Evolutionary conservation across 2,329 filamentous ascomycete genomes (phyloP), one percentile per base, ranked within the genome.

Genomic region (Nothophaeocryptopus gaeumannii): DNA sequence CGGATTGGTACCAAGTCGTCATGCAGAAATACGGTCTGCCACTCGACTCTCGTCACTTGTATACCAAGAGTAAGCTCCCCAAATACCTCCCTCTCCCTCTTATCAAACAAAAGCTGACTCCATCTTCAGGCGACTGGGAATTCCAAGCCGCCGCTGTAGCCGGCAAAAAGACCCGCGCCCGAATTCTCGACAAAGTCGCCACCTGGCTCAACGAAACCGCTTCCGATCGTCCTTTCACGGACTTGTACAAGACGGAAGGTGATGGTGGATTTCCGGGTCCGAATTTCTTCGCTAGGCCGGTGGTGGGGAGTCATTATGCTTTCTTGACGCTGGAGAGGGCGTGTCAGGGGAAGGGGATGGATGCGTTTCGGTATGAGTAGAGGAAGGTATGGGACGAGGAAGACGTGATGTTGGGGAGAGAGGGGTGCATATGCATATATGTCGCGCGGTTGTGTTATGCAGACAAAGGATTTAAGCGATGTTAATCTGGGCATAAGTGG

Each of bases 111-210:
- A 26, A 26, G 20, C 20, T 26, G 20, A 26, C 7, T 26, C 7
- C 7, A 4, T 26, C 20, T 26, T 7, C 7, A 26, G 20, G 20
- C 7, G 89, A 95, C 70, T 95, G 89, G 89, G 85, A 93, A 61
- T 90, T 95, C 67, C 91, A 93, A 68, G 87, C 88, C 0, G 89
- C 89, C 39, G 87, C 89, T 1, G 85, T 95, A 5, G 81, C 88
- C 3, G 83, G 82, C 59, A 79, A 80, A 65, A 72, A 77, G 50
- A 86, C 86, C 1, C 79, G 89, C 46, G 76, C 78, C 2, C 81
- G 86, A 65, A 89, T 95, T 43, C 72, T 93, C 32, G 78, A 88
- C 52, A 80, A 82, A 13, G 85, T 93, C 35, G 87, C 88, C 1
- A 74, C 73, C 48, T 95, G 89, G 89, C 76, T 95, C 51, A 95